phyloP scores from a whole-genome alignment of 225 moss, liverwort and hornwort species.

The Takakia lepidozioides region DNA sequence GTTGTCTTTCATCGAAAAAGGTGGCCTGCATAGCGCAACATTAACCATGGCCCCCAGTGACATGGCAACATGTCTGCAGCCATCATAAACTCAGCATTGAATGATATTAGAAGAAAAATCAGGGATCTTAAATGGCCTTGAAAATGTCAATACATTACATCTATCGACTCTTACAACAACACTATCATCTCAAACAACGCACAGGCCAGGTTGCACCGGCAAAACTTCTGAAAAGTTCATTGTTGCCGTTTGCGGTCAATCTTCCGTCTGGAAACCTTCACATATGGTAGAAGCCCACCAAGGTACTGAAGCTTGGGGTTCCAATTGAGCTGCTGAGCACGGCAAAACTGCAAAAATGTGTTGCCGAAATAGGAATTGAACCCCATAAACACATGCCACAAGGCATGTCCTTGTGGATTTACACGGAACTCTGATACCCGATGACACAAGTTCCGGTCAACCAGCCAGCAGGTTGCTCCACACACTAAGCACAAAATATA shows the following conservation, averaged over 20 bases:
- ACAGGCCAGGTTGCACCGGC: slow-evolving; percentile 1
- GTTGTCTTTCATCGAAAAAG: too few species aligned
- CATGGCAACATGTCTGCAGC: too few species aligned
- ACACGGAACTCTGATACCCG: slow-evolving; percentile 55
- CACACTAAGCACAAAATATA: slow-evolving; percentile 62
- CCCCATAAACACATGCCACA: slow-evolving; percentile 95
- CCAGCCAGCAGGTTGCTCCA: slow-evolving; percentile 74
- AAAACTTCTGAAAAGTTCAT: neutral
- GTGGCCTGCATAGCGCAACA: too few species aligned
- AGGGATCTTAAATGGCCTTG: too few species aligned
- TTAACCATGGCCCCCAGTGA: too few species aligned
- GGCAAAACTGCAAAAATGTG: slow-evolving; percentile 89
- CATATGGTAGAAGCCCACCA: slow-evolving; percentile 57
- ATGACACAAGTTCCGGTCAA: slow-evolving; percentile 75
- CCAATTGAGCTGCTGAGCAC: slow-evolving; percentile 91
- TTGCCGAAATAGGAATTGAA: slow-evolving; percentile 84
- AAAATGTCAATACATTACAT: slow-evolving; percentile 39
- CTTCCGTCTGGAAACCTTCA: slow-evolving; percentile 51
- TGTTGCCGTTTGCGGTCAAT: slow-evolving; percentile 43
- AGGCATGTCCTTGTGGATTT: slow-evolving; percentile 89
- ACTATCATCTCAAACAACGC: slow-evolving; percentile 7
- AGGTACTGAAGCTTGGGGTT: slow-evolving; percentile 72
- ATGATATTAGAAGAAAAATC: too few species aligned
- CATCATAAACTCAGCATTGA: too few species aligned
- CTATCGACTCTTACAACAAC: slow-evolving; percentile 19